Evolutionary conservation across 805 yeast genomes (phyloP).

Genomic region (Torulaspora gathmanii): DNA sequence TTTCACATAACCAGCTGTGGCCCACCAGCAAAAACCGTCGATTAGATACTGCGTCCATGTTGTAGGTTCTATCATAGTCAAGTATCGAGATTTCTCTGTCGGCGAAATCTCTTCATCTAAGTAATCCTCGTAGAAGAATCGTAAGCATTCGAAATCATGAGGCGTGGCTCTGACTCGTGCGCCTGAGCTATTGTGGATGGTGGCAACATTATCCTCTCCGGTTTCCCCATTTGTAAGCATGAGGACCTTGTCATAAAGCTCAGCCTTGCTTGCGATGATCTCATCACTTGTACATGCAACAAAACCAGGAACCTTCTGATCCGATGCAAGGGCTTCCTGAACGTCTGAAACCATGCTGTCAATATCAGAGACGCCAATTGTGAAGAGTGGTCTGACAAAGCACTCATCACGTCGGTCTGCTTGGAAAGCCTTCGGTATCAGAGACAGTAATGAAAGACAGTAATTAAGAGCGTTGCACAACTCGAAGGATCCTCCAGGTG

Average conservation of each 20-base stretch:
- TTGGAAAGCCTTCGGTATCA: conserved; percentile 12
- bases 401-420: conserved; percentile 7
- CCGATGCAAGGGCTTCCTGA: conserved; percentile 7
- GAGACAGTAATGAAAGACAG: conserved; percentile 25
- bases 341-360: conserved; percentile 18
- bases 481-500: conserved; percentile 28
- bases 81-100: conserved; percentile 6
- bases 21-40: conserved; percentile 30
- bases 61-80: conserved; percentile 22
- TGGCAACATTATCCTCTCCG: conserved; percentile 8
- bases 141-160: conserved; percentile 24
- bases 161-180: conserved; percentile 27
- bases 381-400: conserved; percentile 19
- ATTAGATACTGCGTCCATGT: conserved; percentile 33
- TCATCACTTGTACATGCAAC: conserved; percentile 35
- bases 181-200: conserved; percentile 17
- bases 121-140: conserved; percentile 6
- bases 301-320: conserved; percentile 15
- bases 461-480: conserved; percentile 28
- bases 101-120: conserved; percentile 20
- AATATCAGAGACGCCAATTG: conserved; percentile 24
- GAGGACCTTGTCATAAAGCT: conserved; percentile 27
- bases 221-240: conserved; percentile 15
- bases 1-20: conserved; percentile 29
- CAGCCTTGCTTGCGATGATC: conserved; percentile 23